Percentiles rank a stretch among this genome's conserved stretches.
These are phyloP conservation scores for Cicer chorassanicum DNA, from an alignment of 306 rosid genomes.

Conservation along the genomic window DNA sequence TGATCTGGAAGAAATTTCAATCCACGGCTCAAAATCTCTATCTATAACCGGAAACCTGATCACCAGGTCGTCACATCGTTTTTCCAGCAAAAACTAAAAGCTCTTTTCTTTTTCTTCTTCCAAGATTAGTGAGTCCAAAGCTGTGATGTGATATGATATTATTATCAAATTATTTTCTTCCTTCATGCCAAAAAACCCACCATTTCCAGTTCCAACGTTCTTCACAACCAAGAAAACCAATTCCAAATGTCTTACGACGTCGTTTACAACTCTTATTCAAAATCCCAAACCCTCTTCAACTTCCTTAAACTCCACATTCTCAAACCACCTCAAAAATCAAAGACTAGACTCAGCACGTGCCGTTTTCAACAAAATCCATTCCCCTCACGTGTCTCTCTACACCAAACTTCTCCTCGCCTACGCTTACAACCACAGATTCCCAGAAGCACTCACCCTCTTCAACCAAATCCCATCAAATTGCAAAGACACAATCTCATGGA, in stretches of 20 bases:
- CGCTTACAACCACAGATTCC: slow-evolving; percentile 46
- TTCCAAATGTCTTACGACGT: not conserved
- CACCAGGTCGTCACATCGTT: too few species aligned
- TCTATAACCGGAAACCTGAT: too few species aligned
- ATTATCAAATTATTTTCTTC: not conserved
- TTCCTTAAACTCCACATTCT: slow-evolving; percentile 36
- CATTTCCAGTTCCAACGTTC: not conserved
- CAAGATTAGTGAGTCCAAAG: too few species aligned
- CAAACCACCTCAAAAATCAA: slow-evolving; percentile 53
- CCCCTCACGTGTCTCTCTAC: slow-evolving; percentile 54
- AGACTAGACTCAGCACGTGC: slow-evolving; percentile 61
- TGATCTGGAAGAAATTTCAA: too few species aligned
- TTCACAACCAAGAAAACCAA: not conserved
- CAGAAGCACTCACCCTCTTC: slow-evolving; percentile 69
- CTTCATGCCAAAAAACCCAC: slow-evolving; percentile 12
- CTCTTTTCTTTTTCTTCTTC: not conserved
- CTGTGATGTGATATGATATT: too few species aligned
- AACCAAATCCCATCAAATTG: slow-evolving; percentile 54
- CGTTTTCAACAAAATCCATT: slow-evolving; percentile 54
- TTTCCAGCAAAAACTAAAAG: not conserved
- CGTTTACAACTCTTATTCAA: slow-evolving; percentile 6
- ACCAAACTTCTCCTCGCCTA: slow-evolving; percentile 61
- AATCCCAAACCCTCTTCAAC: not conserved
- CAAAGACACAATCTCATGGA: slow-evolving; percentile 74
- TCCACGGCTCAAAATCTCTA: too few species aligned